Percentiles rank a stretch among this genome's conserved stretches.
These are phyloP conservation scores for Clonostachys chloroleuca DNA, from an alignment of 2,329 filamentous ascomycete genomes.

Conservation along the genomic window DNA sequence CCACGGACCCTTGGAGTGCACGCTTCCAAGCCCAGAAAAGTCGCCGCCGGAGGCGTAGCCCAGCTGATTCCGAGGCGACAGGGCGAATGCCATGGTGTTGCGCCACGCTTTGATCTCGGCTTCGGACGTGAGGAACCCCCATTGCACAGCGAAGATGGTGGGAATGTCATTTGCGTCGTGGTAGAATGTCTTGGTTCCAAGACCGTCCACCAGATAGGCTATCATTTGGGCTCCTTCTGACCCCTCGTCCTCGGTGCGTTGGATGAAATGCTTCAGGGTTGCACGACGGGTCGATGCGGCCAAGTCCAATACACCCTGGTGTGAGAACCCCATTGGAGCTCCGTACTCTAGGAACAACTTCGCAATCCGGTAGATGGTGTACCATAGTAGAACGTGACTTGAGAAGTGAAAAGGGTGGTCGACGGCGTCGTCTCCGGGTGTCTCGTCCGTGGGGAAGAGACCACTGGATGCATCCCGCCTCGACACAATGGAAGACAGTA, in stretches of 20 bases:
- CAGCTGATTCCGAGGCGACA: no score
- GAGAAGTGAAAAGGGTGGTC: background rate
- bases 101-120: background rate
- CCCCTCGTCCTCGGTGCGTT: background rate
- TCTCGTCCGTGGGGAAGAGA: background rate
- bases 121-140: background rate
- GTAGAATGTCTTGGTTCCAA: background rate
- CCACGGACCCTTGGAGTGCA: no score
- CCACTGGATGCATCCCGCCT: background rate
- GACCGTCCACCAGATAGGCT: background rate
- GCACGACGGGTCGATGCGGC: background rate
- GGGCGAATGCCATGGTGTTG: no score
- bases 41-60: no score
- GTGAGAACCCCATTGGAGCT: background rate
- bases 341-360: background rate
- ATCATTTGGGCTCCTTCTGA: background rate
- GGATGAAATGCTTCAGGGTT: background rate
- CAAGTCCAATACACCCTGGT: background rate
- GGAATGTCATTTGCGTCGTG: background rate
- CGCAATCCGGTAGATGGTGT: background rate
- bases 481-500: slow-evolving; percentile 2
- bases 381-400: background rate
- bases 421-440: background rate
- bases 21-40: no score
- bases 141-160: background rate